These are phyloP conservation scores for Aspergillus thermomutatus DNA, from an alignment of 2,329 filamentous ascomycete species.

Conservation along the genomic window DNA sequence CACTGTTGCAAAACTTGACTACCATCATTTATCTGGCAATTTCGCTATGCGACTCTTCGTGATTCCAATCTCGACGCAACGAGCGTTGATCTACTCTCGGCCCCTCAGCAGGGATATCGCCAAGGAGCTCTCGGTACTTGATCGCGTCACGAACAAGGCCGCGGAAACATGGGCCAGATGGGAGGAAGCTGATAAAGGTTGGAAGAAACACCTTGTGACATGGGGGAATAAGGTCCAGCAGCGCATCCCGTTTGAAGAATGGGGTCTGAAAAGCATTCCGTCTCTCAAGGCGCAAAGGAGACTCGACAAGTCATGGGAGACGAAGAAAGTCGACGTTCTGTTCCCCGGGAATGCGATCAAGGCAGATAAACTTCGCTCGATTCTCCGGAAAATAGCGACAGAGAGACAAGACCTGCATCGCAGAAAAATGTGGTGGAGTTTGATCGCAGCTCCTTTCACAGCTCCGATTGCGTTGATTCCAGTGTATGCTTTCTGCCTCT, in stretches of 20 bases:
- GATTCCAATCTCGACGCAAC: conserved; percentile 84
- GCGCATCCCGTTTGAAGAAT: conserved; percentile 93
- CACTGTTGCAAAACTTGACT: neutral
- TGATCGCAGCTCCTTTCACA: conserved; percentile 77
- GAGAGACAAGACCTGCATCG: conserved; percentile 78
- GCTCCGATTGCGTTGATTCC: conserved; percentile 80
- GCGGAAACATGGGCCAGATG: conserved; percentile 77
- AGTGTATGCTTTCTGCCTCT: conserved; percentile 53
- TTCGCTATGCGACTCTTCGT: conserved; percentile 83
- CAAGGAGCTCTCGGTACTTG: conserved; percentile 57
- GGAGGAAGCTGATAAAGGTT: conserved; percentile 79
- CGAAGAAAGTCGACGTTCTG: conserved; percentile 63
- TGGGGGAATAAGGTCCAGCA: conserved; percentile 85
- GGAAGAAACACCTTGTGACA: conserved; percentile 81
- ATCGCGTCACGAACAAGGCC: conserved; percentile 68
- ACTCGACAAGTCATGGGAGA: conserved; percentile 61
- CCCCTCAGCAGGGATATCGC: conserved; percentile 59
- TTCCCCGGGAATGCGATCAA: conserved; percentile 72
- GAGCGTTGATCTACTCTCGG: conserved; percentile 90
- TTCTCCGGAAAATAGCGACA: conserved; percentile 70
- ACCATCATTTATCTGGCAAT: neutral
- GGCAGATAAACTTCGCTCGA: conserved; percentile 57
- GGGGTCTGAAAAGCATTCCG: conserved; percentile 93
- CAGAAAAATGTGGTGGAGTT: conserved; percentile 73
- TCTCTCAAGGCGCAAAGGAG: conserved; percentile 67